Percentiles rank a stretch among this genome's conserved stretches.
Evolutionary conservation across 257 asterid species (phyloP).

Genomic region (Penstemon newberryi): DNA sequence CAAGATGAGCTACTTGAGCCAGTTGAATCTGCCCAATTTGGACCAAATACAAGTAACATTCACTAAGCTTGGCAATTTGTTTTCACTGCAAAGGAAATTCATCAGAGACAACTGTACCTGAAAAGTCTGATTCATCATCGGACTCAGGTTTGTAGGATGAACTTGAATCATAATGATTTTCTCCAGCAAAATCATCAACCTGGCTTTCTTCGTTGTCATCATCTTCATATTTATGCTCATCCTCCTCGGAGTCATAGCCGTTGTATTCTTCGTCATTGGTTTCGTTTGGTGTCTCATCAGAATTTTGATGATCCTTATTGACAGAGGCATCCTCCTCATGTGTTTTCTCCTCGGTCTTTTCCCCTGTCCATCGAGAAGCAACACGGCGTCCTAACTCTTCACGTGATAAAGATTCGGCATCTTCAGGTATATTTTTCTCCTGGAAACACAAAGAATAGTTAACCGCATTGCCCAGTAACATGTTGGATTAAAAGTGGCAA

Average conservation of each 20-base stretch:
- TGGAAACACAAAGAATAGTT: conserved; percentile 35
- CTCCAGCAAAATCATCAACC: conserved; percentile 54
- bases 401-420: conserved; percentile 66
- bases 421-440: conserved; percentile 55
- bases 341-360: conserved; percentile 49
- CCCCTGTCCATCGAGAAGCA: conserved; percentile 96
- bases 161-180: conserved; percentile 65
- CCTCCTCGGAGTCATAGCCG: conserved; percentile 72
- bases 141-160: conserved; percentile 58
- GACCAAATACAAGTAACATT: conserved; percentile 29
- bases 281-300: conserved; percentile 49
- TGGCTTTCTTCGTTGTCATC: conserved; percentile 48
- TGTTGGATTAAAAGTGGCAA: conserved; percentile 5
- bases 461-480: conserved; percentile 12
- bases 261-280: conserved; percentile 54
- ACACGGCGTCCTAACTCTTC: conserved; percentile 93
- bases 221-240: conserved; percentile 58
- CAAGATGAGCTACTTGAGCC: conserved; percentile 65
- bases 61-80: not conserved
- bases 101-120: conserved; percentile 50
- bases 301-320: conserved; percentile 45
- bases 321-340: conserved; percentile 48
- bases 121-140: conserved; percentile 71
- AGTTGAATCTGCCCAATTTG: conserved; percentile 52
- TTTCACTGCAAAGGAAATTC: conserved; percentile 20